A percentile compares a stretch with the other conserved stretches of the same genome.
Evolutionary conservation across 257 asterid genomes (phyloP).

Genomic region (Vinca minor): DNA sequence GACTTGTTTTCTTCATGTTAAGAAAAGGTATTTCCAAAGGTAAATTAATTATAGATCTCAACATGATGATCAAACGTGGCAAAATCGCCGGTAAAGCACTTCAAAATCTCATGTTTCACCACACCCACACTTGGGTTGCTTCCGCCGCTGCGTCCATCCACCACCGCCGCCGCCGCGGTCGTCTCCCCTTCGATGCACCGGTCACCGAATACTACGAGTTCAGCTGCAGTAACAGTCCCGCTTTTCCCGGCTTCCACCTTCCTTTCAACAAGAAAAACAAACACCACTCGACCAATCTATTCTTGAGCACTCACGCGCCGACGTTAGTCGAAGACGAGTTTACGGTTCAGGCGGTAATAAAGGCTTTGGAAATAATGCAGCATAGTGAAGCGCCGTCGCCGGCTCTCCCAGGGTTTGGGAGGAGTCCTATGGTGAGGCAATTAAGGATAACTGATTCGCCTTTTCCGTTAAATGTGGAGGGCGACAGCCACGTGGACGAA

Average conservation of each 20-base stretch:
- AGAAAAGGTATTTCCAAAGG: conserved; percentile 62
- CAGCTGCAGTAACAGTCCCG: conserved; percentile 80
- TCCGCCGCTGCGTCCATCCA: conserved; percentile 55
- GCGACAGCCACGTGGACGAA: conserved; percentile 17
- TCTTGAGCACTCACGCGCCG: conserved; percentile 19
- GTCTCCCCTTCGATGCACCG: conserved; percentile 16
- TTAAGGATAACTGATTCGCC: conserved; percentile 35
- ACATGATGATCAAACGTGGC: conserved; percentile 63
- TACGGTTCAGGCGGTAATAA: conserved; percentile 22
- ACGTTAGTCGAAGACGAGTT: conserved; percentile 13
- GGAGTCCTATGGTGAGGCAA: conserved; percentile 33
- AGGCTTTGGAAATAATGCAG: conserved; percentile 39
- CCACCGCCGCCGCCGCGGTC: conserved; percentile 46
- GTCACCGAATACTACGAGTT: conserved; percentile 43
- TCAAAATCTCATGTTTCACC: no score
- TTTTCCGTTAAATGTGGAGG: conserved; percentile 16
- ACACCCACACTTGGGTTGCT: no score
- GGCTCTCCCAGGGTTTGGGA: conserved; percentile 30
- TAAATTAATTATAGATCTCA: conserved; percentile 51
- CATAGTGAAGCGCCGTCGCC: conserved; percentile 38
- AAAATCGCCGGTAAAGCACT: no score
- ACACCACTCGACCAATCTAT: conserved; percentile 2
- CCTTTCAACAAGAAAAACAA: conserved; percentile 28
- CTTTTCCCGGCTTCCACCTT: no score
- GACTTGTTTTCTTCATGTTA: conserved; percentile 67